Evolutionary conservation across 192 early-diverging fungal genomes (phyloP).

Genomic region (Pilobolus umbonatus): DNA sequence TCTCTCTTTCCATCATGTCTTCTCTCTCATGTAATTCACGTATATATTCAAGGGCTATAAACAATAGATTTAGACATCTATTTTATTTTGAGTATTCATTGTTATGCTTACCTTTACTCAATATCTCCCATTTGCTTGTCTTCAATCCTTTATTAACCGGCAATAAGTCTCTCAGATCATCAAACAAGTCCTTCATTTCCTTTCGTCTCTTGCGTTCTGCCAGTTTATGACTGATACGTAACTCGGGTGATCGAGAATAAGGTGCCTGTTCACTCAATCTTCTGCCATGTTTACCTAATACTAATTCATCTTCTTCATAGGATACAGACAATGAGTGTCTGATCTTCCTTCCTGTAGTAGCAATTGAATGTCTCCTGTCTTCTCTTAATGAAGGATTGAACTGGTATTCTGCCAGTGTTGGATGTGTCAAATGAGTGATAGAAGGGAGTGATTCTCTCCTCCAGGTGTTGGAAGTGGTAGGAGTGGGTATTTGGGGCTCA

Average conservation of each 20-base stretch:
- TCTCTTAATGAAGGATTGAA: conserved; percentile 3
- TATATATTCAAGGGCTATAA: conserved; percentile 50
- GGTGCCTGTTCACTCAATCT: conserved; percentile 30
- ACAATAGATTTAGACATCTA: background rate
- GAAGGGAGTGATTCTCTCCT: conserved; percentile 19
- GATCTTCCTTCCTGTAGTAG: background rate
- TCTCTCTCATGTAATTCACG: conserved; percentile 38
- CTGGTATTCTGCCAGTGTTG: background rate
- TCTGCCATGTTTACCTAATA: background rate
- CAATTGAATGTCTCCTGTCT: conserved; percentile 29
- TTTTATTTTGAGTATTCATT: background rate
- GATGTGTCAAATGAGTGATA: conserved; percentile 10
- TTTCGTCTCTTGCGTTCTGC: conserved; percentile 82
- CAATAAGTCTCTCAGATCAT: conserved; percentile 69
- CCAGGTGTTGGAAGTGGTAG: conserved; percentile 14
- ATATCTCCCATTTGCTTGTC: conserved; percentile 86
- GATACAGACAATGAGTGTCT: conserved; percentile 3
- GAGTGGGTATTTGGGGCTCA: background rate
- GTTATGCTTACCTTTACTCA: conserved; percentile 66
- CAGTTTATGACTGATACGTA: conserved; percentile 79
- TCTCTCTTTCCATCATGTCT: conserved; percentile 39
- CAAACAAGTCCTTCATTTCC: conserved; percentile 90
- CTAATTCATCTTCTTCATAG: conserved; percentile 1
- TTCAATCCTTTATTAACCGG: conserved; percentile 75
- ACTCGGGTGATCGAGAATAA: conserved; percentile 67